Evolutionary conservation across 1,284 basidiomycete species (phyloP).

Genomic region (Melampsora larici-populina): DNA sequence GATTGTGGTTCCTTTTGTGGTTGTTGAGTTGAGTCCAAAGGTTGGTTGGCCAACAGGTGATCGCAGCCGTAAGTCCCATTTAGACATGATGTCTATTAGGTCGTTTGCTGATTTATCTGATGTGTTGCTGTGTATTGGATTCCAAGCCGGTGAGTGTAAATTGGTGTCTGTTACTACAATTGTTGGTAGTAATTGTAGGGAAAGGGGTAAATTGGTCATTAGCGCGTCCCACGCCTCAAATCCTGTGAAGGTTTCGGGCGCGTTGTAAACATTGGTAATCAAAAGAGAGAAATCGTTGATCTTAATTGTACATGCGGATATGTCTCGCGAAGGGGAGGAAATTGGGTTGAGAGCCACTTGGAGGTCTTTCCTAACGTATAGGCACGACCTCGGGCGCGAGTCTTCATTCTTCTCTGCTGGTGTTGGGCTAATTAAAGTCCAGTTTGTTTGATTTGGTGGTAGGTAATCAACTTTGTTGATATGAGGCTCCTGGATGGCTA

Average conservation of each 20-base stretch:
- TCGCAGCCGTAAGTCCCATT: not conserved
- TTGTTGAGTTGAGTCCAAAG: no score
- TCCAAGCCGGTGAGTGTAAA: no score
- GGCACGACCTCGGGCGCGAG: not conserved
- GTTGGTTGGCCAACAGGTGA: conserved; percentile 1
- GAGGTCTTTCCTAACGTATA: not conserved
- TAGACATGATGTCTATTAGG: not conserved
- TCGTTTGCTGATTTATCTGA: not conserved
- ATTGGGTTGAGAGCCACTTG: not conserved
- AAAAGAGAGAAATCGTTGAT: not conserved
- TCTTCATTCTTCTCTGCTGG: not conserved
- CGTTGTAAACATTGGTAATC: not conserved
- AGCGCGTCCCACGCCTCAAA: not conserved
- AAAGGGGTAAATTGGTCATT: not conserved
- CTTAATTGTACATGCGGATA: not conserved
- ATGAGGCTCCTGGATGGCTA: no score
- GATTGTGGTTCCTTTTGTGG: no score
- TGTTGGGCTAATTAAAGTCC: not conserved
- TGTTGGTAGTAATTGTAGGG: not conserved
- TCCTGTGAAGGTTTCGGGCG: not conserved
- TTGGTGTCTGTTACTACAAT: not conserved
- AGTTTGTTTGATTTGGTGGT: not conserved
- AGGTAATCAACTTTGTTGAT: no score
- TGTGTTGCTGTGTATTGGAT: not conserved
- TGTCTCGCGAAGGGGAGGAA: not conserved